Evolutionary conservation across 306 rosid genomes (phyloP).

Genomic region (Rosa persica): DNA sequence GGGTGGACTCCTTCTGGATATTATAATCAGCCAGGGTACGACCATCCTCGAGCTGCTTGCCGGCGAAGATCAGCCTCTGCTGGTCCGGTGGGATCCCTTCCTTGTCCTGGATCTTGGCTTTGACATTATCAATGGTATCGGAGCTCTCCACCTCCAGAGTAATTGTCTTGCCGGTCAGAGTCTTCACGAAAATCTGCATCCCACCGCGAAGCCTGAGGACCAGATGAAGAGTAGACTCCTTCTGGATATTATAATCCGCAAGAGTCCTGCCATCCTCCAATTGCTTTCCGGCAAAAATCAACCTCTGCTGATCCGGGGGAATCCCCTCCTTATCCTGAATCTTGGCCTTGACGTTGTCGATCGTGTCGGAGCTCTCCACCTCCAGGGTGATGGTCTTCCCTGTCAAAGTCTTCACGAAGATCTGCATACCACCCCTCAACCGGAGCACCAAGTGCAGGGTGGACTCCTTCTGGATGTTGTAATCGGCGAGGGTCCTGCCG

Average conservation of each 20-base stretch:
- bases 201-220: constrained; percentile 30
- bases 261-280: constrained; percentile 45
- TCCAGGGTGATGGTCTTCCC: constrained; percentile 45
- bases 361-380: constrained; percentile 37
- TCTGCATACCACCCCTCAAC: constrained; percentile 40
- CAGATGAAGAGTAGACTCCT: constrained; percentile 43
- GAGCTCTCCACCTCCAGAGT: constrained; percentile 44
- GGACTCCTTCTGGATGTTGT: constrained; percentile 46
- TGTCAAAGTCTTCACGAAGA: constrained; percentile 40
- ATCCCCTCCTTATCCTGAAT: constrained; percentile 52
- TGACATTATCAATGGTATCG: constrained; percentile 35
- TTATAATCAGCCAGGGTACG: constrained; percentile 50
- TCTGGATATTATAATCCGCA: constrained; percentile 53
- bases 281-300: constrained; percentile 50
- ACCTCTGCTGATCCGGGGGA: constrained; percentile 40
- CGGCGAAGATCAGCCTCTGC: constrained; percentile 48
- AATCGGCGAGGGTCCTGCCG: constrained; percentile 41
- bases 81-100: constrained; percentile 43
- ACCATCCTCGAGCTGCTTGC: constrained; percentile 46
- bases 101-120: constrained; percentile 47
- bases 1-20: constrained; percentile 50
- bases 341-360: constrained; percentile 38
- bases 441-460: constrained; percentile 40
- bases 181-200: constrained; percentile 46
- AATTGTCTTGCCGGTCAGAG: constrained; percentile 38